phyloP scores from a whole-genome alignment of 139 green algal genomes.

The Tetradesmus obliquus region DNA sequence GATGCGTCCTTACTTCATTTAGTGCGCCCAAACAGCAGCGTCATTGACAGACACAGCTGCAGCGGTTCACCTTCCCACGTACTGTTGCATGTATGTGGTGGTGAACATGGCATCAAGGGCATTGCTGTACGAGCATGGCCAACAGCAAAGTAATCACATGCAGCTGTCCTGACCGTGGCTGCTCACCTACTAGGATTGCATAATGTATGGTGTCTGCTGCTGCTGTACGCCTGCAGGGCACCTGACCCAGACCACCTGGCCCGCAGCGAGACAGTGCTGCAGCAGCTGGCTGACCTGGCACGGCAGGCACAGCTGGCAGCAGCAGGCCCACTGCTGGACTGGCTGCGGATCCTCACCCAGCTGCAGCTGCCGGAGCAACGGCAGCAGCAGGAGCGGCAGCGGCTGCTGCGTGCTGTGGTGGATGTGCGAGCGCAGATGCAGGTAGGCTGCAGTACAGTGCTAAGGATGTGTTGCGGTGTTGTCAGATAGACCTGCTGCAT shows the following conservation, averaged over 20 bases:
- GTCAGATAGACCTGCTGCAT: neutral
- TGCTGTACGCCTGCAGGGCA: neutral
- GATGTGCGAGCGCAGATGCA: constrained; percentile 20
- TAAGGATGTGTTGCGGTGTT: neutral
- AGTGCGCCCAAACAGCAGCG: too few relatives aligned
- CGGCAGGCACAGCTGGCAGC: constrained; percentile 17
- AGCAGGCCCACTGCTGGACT: constrained; percentile 1
- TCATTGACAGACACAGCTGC: too few relatives aligned
- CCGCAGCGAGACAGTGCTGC: constrained; percentile 10
- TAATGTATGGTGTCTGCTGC: neutral
- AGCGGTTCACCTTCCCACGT: neutral
- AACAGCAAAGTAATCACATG: neutral
- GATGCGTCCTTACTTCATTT: too few relatives aligned
- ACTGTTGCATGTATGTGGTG: neutral
- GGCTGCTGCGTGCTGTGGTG: constrained; percentile 24
- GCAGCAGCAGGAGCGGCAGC: constrained; percentile 33
- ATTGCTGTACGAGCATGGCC: neutral
- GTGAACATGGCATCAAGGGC: neutral
- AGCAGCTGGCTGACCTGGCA: constrained; percentile 28
- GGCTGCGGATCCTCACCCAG: constrained; percentile 36
- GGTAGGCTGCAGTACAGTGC: neutral
- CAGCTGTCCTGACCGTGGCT: too few relatives aligned
- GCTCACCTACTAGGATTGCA: too few relatives aligned
- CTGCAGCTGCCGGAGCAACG: neutral
- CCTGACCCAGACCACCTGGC: neutral